Evolutionary conservation across 768 basidiomycete species (phyloP).

Genomic region (Phlebiopsis flavidoalba): DNA sequence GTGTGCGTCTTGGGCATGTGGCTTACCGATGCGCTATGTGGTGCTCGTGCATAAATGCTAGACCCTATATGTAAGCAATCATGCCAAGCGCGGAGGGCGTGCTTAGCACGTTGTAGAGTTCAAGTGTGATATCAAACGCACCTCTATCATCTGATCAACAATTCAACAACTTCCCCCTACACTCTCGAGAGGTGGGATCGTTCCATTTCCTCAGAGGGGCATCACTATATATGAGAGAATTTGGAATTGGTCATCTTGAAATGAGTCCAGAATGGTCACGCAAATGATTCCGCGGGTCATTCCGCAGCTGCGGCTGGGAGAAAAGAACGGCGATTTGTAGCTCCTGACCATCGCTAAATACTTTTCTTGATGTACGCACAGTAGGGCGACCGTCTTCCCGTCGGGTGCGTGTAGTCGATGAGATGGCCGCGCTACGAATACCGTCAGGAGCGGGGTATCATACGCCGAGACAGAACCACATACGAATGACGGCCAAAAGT

Average conservation of each 20-base stretch:
- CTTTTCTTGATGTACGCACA: conserved; percentile 18
- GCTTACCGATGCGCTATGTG: conserved; percentile 17
- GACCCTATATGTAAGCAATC: conserved; percentile 12
- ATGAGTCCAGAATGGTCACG: conserved; percentile 17
- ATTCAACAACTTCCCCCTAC: conserved; percentile 19
- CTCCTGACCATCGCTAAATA: conserved; percentile 6
- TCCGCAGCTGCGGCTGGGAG: conserved; percentile 1
- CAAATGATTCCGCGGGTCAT: conserved; percentile 20
- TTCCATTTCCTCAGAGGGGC: conserved; percentile 9
- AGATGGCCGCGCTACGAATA: neutral
- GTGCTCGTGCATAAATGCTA: conserved; percentile 16
- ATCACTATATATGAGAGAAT: conserved; percentile 19
- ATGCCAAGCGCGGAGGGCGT: neutral
- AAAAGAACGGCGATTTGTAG: conserved; percentile 6
- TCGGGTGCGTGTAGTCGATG: conserved; percentile 17
- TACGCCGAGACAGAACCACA: neutral
- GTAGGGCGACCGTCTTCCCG: conserved; percentile 11
- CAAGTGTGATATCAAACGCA: neutral
- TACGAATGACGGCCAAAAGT: neutral
- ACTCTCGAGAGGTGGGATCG: conserved; percentile 14
- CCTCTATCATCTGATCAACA: conserved; percentile 19
- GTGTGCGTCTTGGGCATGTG: neutral
- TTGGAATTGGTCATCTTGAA: conserved; percentile 6
- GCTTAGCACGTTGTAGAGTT: neutral
- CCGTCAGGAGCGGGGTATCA: neutral